Evolutionary conservation across 2,329 filamentous ascomycete genomes (phyloP).

Genomic region (Aureobasidium melanogenum): DNA sequence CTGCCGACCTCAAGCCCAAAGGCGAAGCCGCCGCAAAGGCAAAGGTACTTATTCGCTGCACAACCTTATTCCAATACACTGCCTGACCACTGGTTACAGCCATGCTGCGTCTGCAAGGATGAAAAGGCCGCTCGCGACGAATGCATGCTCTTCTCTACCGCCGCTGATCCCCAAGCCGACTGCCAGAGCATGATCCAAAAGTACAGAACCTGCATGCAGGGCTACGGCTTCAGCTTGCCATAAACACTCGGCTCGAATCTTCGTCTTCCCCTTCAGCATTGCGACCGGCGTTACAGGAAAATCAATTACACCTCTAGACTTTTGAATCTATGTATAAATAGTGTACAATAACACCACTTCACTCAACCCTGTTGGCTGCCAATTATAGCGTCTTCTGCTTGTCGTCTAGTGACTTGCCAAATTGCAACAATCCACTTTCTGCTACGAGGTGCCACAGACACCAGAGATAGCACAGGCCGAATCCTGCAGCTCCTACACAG

Average conservation of each 20-base stretch:
- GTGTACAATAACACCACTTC: slow-evolving; percentile 10
- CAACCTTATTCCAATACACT: neutral
- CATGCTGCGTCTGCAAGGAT: slow-evolving; percentile 95
- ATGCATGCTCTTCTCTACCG: slow-evolving; percentile 95
- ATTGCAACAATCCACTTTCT: slow-evolving; percentile 44
- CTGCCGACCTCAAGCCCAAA: slow-evolving; percentile 33
- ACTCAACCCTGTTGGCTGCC: neutral
- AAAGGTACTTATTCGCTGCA: slow-evolving; percentile 27
- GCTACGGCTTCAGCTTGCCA: slow-evolving; percentile 70
- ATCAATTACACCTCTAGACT: neutral
- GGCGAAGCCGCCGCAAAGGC: slow-evolving; percentile 33
- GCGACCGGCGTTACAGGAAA: slow-evolving; percentile 4
- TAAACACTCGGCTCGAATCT: neutral
- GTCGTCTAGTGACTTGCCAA: slow-evolving; percentile 14
- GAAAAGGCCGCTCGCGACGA: slow-evolving; percentile 91
- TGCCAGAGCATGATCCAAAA: slow-evolving; percentile 75
- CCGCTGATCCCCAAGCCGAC: slow-evolving; percentile 71
- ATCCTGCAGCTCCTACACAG: slow-evolving; percentile 74
- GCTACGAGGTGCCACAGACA: slow-evolving; percentile 62
- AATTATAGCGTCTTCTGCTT: slow-evolving; percentile 26
- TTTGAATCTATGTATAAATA: slow-evolving; percentile 1
- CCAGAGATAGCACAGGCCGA: slow-evolving; percentile 84
- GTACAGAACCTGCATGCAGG: slow-evolving; percentile 87
- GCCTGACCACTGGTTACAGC: slow-evolving; percentile 42
- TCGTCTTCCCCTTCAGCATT: neutral